A percentile compares a stretch with the other conserved stretches of the same genome.
These are phyloP conservation scores for Hypoxylon rickii DNA, from an alignment of 495 filamentous ascomycete species.

Conservation along the genomic window DNA sequence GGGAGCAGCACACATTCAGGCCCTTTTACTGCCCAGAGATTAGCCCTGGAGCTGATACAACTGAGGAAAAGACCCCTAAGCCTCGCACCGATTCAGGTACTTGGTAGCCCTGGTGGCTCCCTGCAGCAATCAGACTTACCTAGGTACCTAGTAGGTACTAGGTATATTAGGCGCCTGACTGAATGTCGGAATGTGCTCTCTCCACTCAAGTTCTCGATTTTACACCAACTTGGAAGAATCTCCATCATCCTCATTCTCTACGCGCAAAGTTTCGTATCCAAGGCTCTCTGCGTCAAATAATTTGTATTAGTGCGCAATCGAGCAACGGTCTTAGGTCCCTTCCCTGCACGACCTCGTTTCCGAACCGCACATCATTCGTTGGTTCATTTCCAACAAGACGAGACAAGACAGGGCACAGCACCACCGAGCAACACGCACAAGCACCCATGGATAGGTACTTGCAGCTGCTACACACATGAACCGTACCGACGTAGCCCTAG, in stretches of 20 bases:
- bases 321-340: slow-evolving; percentile 27
- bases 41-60: too few species aligned
- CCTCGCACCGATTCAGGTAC: too few species aligned
- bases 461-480: too few species aligned
- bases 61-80: too few species aligned
- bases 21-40: too few species aligned
- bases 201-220: slow-evolving; percentile 15
- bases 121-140: too few species aligned
- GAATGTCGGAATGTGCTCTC: slow-evolving; percentile 21
- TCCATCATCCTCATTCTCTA: slow-evolving; percentile 21
- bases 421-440: neutral
- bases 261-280: slow-evolving; percentile 36
- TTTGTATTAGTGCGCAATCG: slow-evolving; percentile 33
- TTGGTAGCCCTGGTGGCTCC: too few species aligned
- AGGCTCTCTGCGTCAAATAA: slow-evolving; percentile 33
- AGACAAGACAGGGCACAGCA: slow-evolving; percentile 12
- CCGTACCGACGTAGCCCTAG: neutral
- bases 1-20: too few species aligned
- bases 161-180: too few species aligned
- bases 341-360: slow-evolving; percentile 36
- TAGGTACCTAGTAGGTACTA: too few species aligned
- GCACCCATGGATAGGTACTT: too few species aligned
- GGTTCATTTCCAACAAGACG: slow-evolving; percentile 33
- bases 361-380: slow-evolving; percentile 35
- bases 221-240: too few species aligned